Evolutionary conservation across 1,284 basidiomycete species (phyloP).

Genomic region (Apiotrichum mycotoxinovorans): DNA sequence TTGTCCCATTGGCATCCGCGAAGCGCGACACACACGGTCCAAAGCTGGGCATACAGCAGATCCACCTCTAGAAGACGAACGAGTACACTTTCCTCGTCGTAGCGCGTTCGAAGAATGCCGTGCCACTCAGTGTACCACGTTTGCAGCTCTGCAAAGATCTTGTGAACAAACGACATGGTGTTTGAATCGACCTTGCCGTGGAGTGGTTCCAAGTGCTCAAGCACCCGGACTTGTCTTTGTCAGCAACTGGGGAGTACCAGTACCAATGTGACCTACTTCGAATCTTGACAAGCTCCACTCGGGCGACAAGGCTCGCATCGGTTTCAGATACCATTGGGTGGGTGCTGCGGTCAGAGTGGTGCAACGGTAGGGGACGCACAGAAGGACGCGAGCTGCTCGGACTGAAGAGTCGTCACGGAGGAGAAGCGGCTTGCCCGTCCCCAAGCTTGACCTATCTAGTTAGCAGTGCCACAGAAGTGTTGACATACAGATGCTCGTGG

Average conservation of each 20-base stretch:
- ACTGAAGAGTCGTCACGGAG: slow-evolving; percentile 83
- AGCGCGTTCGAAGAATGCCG: slow-evolving; percentile 64
- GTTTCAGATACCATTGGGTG: slow-evolving; percentile 83
- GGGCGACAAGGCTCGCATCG: slow-evolving; percentile 78
- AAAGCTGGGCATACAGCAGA: slow-evolving; percentile 84
- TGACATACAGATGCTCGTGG: slow-evolving; percentile 45
- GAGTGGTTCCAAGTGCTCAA: slow-evolving; percentile 78
- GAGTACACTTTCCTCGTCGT: slow-evolving; percentile 72
- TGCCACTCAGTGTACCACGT: slow-evolving; percentile 85
- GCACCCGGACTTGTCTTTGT: slow-evolving; percentile 68
- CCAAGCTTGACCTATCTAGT: slow-evolving; percentile 70
- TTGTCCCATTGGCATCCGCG: slow-evolving; percentile 89
- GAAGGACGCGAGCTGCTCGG: slow-evolving; percentile 71
- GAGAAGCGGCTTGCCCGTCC: slow-evolving; percentile 83
- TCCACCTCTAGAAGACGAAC: slow-evolving; percentile 82
- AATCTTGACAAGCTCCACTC: slow-evolving; percentile 84
- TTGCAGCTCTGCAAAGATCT: slow-evolving; percentile 66
- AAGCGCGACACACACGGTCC: slow-evolving; percentile 86
- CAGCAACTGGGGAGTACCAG: not conserved
- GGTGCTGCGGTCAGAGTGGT: slow-evolving; percentile 35
- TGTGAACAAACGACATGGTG: slow-evolving; percentile 77
- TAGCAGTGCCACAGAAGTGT: not conserved
- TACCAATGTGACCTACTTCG: slow-evolving; percentile 30
- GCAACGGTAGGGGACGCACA: slow-evolving; percentile 46
- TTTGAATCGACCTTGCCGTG: slow-evolving; percentile 81